These are phyloP conservation scores for Lentinus brumalis DNA, from an alignment of 768 basidiomycete genomes.

Conservation along the genomic window DNA sequence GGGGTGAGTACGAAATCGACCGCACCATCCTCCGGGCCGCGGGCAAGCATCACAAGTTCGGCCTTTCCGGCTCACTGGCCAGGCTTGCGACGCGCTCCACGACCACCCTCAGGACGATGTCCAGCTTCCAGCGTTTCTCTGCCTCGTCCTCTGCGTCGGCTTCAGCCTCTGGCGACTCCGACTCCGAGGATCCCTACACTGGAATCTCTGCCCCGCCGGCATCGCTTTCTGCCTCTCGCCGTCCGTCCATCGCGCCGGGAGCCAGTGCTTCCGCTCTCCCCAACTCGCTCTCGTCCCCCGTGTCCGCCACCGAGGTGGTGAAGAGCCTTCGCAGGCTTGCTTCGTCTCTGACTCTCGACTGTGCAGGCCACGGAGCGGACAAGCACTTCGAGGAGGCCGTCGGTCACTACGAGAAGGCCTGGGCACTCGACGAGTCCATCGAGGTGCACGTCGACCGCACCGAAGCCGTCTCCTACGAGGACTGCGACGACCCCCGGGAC, in stretches of 20 bases:
- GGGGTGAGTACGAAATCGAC: slow-evolving; percentile 10
- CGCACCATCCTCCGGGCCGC: slow-evolving; percentile 16
- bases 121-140: background rate
- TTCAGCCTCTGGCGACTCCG: background rate
- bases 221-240: slow-evolving; percentile 3
- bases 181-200: background rate
- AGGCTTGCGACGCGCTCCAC: slow-evolving; percentile 8
- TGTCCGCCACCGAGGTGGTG: slow-evolving; percentile 8
- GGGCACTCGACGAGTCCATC: slow-evolving; percentile 13
- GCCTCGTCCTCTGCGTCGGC: background rate
- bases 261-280: background rate
- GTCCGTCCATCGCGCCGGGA: background rate
- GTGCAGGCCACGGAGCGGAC: background rate
- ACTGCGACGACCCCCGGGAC: background rate
- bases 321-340: slow-evolving; percentile 13
- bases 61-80: slow-evolving; percentile 3
- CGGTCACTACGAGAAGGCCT: slow-evolving; percentile 13
- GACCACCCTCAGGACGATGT: slow-evolving; percentile 1
- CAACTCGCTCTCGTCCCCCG: background rate
- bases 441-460: slow-evolving; percentile 15
- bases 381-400: slow-evolving; percentile 20
- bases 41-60: background rate
- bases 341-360: background rate
- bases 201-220: slow-evolving; percentile 3
- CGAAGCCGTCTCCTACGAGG: background rate